Evolutionary conservation across 306 rosid species (phyloP).

Genomic region (Vigna nakashimae): DNA sequence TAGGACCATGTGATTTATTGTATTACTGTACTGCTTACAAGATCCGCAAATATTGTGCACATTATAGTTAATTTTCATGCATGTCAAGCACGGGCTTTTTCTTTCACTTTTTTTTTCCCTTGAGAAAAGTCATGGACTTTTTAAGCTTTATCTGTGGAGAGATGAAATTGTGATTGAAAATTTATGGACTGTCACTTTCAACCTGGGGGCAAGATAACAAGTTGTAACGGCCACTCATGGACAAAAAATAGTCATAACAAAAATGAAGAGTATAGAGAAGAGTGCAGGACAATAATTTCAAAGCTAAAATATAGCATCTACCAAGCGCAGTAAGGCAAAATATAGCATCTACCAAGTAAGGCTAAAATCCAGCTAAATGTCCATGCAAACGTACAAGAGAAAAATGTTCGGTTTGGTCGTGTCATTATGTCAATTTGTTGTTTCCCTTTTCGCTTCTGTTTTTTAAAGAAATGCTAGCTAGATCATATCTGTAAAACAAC

Average conservation of each 20-base stretch:
- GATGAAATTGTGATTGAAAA: conserved; percentile 9
- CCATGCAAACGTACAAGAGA: conserved; percentile 8
- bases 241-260: not conserved
- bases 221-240: not conserved
- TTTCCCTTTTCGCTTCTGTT: not conserved
- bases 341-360: not conserved
- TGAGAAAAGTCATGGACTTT: not conserved
- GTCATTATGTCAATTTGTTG: not conserved
- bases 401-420: not conserved
- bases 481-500: conserved; percentile 4
- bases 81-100: not conserved
- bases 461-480: not conserved
- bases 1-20: too few species aligned
- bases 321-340: not conserved
- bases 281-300: not conserved
- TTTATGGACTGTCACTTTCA: not conserved
- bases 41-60: conserved; percentile 36
- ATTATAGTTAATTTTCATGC: not conserved
- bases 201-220: not conserved
- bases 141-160: not conserved
- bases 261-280: not conserved
- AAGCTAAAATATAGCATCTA: not conserved
- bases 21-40: conserved; percentile 14
- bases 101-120: not conserved
- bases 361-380: conserved; percentile 26